Conservation (phyloP, 2,329 filamentous ascomycete species). For the Apiospora arundinis region DNA sequence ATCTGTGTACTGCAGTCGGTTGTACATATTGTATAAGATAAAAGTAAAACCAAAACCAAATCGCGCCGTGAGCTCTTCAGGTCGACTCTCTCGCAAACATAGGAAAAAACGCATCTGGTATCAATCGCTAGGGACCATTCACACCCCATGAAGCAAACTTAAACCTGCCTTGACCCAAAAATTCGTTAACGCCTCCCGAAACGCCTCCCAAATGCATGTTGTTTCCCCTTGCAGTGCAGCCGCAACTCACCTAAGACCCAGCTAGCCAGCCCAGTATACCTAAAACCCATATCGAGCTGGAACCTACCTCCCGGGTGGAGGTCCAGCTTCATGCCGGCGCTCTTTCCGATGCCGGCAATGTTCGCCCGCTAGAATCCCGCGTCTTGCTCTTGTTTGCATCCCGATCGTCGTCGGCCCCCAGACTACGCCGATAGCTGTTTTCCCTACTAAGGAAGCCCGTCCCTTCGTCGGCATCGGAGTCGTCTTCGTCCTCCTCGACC, state of each 20-base stretch:
- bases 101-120: constrained; percentile 34
- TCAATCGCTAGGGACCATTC: constrained; percentile 32
- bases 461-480: constrained; percentile 52
- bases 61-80: constrained; percentile 5
- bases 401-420: constrained; percentile 32
- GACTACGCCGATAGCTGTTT: constrained; percentile 34
- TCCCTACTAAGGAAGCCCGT: constrained; percentile 62
- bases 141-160: neutral
- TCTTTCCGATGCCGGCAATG: constrained; percentile 58
- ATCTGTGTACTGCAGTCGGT: constrained; percentile 13
- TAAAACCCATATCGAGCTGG: neutral
- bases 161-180: neutral
- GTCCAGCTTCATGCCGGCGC: constrained; percentile 45
- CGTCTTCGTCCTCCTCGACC: constrained; percentile 59
- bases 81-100: constrained; percentile 10
- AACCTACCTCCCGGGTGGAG: neutral
- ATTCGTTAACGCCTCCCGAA: constrained; percentile 15
- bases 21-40: constrained; percentile 16
- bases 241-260: neutral
- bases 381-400: constrained; percentile 52
- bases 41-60: neutral
- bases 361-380: constrained; percentile 57
- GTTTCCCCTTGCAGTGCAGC: neutral
- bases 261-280: neutral
- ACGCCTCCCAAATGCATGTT: constrained; percentile 2